phyloP scores from a whole-genome alignment of 2,329 filamentous ascomycete species.

The Dendryphion nanum region DNA sequence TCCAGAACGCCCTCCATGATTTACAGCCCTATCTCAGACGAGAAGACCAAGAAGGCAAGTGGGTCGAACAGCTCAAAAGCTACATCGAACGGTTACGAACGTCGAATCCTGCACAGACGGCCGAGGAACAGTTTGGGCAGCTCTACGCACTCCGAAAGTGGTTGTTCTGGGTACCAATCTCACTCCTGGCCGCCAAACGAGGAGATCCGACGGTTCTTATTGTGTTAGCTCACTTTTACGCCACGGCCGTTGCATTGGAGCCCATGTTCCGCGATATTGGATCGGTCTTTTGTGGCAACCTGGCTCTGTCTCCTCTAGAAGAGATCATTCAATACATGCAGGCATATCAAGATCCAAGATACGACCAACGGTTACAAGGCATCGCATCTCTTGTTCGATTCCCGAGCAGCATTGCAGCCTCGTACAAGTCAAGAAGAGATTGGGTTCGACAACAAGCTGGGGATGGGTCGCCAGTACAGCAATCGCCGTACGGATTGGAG shows the following conservation, averaged over 20 bases:
- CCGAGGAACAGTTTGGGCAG: conserved; percentile 85
- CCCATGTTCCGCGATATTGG: conserved; percentile 90
- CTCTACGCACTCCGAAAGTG: conserved; percentile 85
- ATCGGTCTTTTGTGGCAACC: conserved; percentile 68
- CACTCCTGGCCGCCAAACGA: conserved; percentile 73
- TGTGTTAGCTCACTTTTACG: conserved; percentile 89
- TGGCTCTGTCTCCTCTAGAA: conserved; percentile 78
- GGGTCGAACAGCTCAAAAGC: conserved; percentile 48
- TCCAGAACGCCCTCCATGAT: conserved; percentile 43
- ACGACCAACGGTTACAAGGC: conserved; percentile 43
- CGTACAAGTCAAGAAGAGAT: conserved; percentile 42
- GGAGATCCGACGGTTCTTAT: conserved; percentile 76
- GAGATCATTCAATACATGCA: conserved; percentile 78
- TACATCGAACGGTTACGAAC: conserved; percentile 47
- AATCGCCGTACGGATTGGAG: conserved; percentile 37
- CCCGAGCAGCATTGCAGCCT: conserved; percentile 43
- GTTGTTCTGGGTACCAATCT: conserved; percentile 93
- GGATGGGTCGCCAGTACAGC: conserved; percentile 32
- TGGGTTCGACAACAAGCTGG: conserved; percentile 40
- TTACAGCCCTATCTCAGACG: conserved; percentile 44
- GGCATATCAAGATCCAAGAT: conserved; percentile 39
- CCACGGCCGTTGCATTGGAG: conserved; percentile 81
- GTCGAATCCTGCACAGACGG: conserved; percentile 45
- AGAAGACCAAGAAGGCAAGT: conserved; percentile 48
- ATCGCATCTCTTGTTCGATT: conserved; percentile 48